phyloP scores from a whole-genome alignment of 345 rosid genomes.

The Nephelium lappaceum region DNA sequence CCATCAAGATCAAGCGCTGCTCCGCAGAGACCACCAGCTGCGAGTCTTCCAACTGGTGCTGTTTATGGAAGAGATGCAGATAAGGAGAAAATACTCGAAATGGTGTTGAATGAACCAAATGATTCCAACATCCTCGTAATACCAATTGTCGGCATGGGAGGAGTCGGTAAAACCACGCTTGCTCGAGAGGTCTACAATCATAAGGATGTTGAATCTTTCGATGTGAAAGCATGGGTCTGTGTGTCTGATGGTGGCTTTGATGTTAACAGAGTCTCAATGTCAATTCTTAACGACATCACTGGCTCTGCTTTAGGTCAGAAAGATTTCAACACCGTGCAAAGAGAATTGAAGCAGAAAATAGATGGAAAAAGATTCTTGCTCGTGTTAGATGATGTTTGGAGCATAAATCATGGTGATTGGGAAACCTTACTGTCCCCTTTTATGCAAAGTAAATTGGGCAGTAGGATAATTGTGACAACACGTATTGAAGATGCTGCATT shows the following conservation, averaged over 20 bases:
- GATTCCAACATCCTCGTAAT: neutral
- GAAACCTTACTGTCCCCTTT: neutral
- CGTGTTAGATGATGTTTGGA: slow-evolving; percentile 10
- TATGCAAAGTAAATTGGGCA: neutral
- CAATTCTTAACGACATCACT: neutral
- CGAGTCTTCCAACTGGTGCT: neutral
- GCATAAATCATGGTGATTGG: neutral
- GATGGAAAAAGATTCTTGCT: neutral
- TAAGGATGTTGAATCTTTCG: neutral
- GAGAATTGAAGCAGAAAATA: neutral
- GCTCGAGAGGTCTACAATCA: neutral
- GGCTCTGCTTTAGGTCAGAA: neutral
- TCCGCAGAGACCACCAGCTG: neutral
- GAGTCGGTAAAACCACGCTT: slow-evolving; percentile 6
- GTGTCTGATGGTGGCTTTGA: slow-evolving; percentile 8
- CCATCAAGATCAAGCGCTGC: neutral
- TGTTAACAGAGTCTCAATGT: neutral
- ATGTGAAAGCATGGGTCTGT: neutral
- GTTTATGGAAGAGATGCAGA: slow-evolving; percentile 4
- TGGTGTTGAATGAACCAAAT: neutral
- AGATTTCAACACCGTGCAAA: neutral
- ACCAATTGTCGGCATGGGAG: slow-evolving; percentile 3
- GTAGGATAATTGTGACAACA: slow-evolving; percentile 4
- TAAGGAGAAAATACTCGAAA: neutral
- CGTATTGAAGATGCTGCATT: neutral